These are phyloP conservation scores for Ballota nigra DNA, from an alignment of 257 asterid genomes.

Conservation along the genomic window DNA sequence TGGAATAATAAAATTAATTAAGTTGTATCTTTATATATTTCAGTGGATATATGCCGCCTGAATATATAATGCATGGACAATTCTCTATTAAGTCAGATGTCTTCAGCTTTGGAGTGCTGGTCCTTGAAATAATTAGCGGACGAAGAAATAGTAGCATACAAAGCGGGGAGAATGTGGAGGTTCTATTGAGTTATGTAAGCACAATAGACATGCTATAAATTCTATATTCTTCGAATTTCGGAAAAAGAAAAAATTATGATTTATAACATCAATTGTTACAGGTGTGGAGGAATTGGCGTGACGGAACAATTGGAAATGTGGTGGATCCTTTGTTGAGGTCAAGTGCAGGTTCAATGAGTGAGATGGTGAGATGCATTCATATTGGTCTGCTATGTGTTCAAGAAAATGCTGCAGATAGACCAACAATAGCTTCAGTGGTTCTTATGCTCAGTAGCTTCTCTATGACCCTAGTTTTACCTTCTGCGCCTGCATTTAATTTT, in stretches of 20 bases:
- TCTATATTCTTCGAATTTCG: background rate
- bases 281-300: constrained; percentile 18
- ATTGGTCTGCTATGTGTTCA: constrained; percentile 31
- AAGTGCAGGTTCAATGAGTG: background rate
- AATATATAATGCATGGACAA: constrained; percentile 35
- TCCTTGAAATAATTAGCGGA: constrained; percentile 45
- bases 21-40: background rate
- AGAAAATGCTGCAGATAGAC: constrained; percentile 18
- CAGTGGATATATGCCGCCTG: constrained; percentile 56
- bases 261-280: background rate
- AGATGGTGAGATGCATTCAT: constrained; percentile 28
- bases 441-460: constrained; percentile 25
- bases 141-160: constrained; percentile 12
- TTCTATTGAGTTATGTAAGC: constrained; percentile 41
- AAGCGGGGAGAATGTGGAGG: constrained; percentile 20
- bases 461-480: background rate
- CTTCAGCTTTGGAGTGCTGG: constrained; percentile 45
- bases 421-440: constrained; percentile 31
- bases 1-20: no score
- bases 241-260: background rate
- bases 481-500: constrained; percentile 5
- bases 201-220: background rate
- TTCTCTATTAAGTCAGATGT: constrained; percentile 51
- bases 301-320: background rate
- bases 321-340: background rate